Evolutionary conservation across 2,329 filamentous ascomycete species (phyloP).

Genomic region (Beauveria brongniartii): DNA sequence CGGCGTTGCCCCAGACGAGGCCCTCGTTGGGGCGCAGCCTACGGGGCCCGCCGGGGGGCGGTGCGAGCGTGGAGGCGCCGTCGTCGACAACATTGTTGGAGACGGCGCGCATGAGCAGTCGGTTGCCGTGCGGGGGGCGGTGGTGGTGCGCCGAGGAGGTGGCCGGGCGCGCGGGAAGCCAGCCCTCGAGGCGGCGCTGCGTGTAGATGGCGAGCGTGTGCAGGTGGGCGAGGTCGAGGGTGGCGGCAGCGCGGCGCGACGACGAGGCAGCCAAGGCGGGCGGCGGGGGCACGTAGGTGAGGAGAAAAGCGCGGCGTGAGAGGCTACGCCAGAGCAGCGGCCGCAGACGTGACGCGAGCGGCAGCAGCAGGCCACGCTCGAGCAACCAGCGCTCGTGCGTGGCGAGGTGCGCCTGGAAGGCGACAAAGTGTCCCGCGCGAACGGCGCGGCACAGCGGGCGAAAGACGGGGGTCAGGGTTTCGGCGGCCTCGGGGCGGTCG

Average conservation of each 20-base stretch:
- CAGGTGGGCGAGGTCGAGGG: constrained; percentile 64
- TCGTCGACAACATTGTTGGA: constrained; percentile 35
- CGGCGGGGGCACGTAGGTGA: constrained; percentile 61
- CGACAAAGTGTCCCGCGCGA: constrained; percentile 62
- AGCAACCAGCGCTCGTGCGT: constrained; percentile 65
- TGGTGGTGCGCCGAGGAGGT: constrained; percentile 19
- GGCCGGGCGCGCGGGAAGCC: constrained; percentile 32
- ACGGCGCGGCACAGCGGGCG: constrained; percentile 66
- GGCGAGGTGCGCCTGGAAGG: constrained; percentile 63
- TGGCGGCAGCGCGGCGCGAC: constrained; percentile 52
- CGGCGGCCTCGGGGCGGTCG: constrained; percentile 58
- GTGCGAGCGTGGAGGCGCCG: constrained; percentile 34
- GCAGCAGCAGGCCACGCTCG: constrained; percentile 64
- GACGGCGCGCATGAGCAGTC: constrained; percentile 44
- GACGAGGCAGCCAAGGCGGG: constrained; percentile 42
- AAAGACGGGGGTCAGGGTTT: constrained; percentile 58
- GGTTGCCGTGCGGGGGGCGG: constrained; percentile 36
- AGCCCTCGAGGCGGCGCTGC: constrained; percentile 56
- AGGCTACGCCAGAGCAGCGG: constrained; percentile 79
- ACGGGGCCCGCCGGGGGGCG: constrained; percentile 38
- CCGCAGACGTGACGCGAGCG: constrained; percentile 68
- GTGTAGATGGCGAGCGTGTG: constrained; percentile 55
- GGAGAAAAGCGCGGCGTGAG: constrained; percentile 66
- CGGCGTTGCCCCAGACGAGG: constrained; percentile 54
- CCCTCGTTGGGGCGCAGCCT: constrained; percentile 50